A percentile compares a stretch with the other conserved stretches of the same genome.
Evolutionary conservation across 1,284 basidiomycete species (phyloP).

Genomic region (Pholiota adiposa): DNA sequence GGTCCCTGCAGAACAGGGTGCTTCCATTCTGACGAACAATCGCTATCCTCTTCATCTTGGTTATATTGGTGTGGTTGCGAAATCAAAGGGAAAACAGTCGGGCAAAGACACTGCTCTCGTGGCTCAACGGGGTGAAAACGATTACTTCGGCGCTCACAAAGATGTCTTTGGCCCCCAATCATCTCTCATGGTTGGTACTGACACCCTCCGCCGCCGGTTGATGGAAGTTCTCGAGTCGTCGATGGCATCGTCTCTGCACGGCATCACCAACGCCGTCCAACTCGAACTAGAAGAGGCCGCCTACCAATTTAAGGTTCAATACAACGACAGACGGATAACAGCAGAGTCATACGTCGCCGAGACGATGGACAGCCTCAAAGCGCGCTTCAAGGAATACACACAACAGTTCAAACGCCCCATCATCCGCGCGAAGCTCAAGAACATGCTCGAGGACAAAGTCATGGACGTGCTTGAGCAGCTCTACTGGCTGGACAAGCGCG

Average conservation of each 20-base stretch:
- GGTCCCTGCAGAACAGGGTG: constrained; percentile 85
- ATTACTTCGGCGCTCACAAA: constrained; percentile 78
- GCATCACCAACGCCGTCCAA: constrained; percentile 96
- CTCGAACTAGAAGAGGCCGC: constrained; percentile 95
- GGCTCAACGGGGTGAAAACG: constrained; percentile 74
- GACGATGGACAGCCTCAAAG: constrained; percentile 92
- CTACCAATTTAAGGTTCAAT: constrained; percentile 99
- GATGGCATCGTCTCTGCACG: constrained; percentile 94
- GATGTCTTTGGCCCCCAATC: constrained; percentile 75
- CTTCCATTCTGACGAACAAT: constrained; percentile 84
- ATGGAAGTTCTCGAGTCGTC: constrained; percentile 98
- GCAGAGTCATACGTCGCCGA: constrained; percentile 98
- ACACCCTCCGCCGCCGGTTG: constrained; percentile 84
- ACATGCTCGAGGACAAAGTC: constrained; percentile 93
- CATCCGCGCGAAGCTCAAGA: constrained; percentile 87
- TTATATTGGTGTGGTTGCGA: constrained; percentile 97
- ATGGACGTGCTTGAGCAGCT: constrained; percentile 97
- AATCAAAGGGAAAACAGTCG: constrained; percentile 58
- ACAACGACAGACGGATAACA: constrained; percentile 95
- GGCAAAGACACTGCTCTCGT: constrained; percentile 52
- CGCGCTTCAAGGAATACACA: constrained; percentile 88
- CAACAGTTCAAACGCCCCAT: constrained; percentile 88
- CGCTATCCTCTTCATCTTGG: constrained; percentile 97
- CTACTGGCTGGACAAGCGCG: constrained; percentile 94
- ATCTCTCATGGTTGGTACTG: constrained; percentile 88